Percentiles rank a stretch among this genome's conserved stretches.
These are phyloP conservation scores for Rubia balearica DNA, from an alignment of 305 asterid genomes.

Conservation along the genomic window DNA sequence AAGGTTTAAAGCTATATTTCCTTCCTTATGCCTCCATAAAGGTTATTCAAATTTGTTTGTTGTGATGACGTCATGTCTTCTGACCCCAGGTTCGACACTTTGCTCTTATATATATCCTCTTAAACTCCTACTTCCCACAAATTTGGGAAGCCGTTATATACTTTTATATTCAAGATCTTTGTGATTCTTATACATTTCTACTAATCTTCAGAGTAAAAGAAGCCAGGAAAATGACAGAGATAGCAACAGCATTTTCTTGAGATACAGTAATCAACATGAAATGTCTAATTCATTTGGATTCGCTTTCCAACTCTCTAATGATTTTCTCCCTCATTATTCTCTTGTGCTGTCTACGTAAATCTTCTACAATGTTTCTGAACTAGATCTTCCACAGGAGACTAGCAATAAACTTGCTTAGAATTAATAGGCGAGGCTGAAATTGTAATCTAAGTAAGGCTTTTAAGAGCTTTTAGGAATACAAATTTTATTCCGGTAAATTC, in stretches of 20 bases:
- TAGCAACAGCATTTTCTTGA: neutral
- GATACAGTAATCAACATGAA: neutral
- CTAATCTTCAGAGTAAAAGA: neutral
- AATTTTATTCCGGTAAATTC: neutral
- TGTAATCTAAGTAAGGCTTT: neutral
- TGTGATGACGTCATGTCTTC: neutral
- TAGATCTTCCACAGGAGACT: neutral
- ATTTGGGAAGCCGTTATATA: neutral
- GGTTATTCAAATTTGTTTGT: neutral
- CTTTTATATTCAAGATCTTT: neutral
- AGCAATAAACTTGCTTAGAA: neutral
- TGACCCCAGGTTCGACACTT: neutral
- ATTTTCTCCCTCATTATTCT: neutral
- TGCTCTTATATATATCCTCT: neutral
- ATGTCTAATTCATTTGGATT: neutral
- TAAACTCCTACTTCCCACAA: neutral
- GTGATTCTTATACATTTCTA: neutral
- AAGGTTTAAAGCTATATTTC: neutral
- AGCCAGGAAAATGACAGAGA: neutral
- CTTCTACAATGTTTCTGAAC: neutral
- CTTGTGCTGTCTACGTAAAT: neutral
- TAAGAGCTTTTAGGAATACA: neutral
- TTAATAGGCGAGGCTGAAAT: neutral
- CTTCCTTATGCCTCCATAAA: neutral
- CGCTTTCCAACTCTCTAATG: neutral